These are phyloP conservation scores for Zalaria obscura DNA, from an alignment of 2,329 filamentous ascomycete genomes.

Conservation along the genomic window DNA sequence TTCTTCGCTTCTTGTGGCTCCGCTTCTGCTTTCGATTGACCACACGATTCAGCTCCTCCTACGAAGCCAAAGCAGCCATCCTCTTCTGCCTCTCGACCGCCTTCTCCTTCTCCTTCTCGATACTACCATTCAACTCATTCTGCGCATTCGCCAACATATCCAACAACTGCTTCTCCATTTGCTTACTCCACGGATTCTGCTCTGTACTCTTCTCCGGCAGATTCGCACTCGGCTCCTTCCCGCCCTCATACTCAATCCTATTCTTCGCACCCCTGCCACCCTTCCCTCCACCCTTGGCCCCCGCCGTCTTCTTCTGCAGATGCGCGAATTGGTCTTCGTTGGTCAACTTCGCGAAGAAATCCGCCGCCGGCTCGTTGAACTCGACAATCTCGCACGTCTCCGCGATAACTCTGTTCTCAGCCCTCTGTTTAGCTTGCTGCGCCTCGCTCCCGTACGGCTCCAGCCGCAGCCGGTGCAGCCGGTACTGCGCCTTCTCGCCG, in stretches of 20 bases:
- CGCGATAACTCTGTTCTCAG: slow-evolving; percentile 51
- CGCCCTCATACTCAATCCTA: slow-evolving; percentile 40
- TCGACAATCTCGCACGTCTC: slow-evolving; percentile 89
- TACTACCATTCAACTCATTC: slow-evolving; percentile 7
- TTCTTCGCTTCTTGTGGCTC: no score
- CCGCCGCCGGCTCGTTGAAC: slow-evolving; percentile 92
- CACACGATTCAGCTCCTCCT: slow-evolving; percentile 12
- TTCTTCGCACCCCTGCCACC: slow-evolving; percentile 43
- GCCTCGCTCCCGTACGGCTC: slow-evolving; percentile 74
- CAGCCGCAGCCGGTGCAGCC: slow-evolving; percentile 83
- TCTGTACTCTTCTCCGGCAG: slow-evolving; percentile 53
- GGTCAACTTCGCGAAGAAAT: slow-evolving; percentile 79
- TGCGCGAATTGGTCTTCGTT: slow-evolving; percentile 47
- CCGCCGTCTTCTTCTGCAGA: slow-evolving; percentile 40
- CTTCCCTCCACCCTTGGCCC: slow-evolving; percentile 37
- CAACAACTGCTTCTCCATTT: slow-evolving; percentile 7
- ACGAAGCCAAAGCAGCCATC: slow-evolving; percentile 7
- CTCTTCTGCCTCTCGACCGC: slow-evolving; percentile 7
- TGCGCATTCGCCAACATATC: slow-evolving; percentile 8
- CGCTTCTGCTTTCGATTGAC: background rate
- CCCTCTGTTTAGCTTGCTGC: slow-evolving; percentile 53
- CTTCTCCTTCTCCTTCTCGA: slow-evolving; percentile 6
- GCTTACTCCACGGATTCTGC: slow-evolving; percentile 30
- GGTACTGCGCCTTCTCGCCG: slow-evolving; percentile 86
- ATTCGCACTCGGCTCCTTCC: slow-evolving; percentile 50